Conservation (phyloP, 768 basidiomycete genomes). For the Pleurotus tuoliensis region DNA sequence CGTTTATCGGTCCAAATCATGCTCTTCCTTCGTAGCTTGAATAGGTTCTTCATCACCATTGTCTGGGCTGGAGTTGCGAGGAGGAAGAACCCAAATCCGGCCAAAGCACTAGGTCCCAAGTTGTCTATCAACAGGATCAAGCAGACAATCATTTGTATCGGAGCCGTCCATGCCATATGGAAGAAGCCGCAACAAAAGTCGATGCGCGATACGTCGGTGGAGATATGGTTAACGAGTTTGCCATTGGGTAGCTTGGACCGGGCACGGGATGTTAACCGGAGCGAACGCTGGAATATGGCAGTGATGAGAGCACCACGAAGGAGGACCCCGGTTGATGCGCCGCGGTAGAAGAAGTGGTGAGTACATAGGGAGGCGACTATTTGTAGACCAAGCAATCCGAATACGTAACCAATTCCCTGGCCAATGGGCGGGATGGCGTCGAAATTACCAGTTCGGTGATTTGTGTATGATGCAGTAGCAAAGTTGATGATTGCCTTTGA, state of each 20-base stretch:
- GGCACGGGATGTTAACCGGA: constrained; percentile 74
- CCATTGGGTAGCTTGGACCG: constrained; percentile 82
- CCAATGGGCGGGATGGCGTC: constrained; percentile 35
- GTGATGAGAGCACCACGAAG: constrained; percentile 83
- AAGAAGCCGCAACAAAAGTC: constrained; percentile 84
- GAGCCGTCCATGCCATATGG: constrained; percentile 76
- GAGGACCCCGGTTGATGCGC: constrained; percentile 71
- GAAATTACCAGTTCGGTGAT: constrained; percentile 26
- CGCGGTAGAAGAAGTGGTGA: constrained; percentile 84
- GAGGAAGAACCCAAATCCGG: constrained; percentile 59
- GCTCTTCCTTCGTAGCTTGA: constrained; percentile 61
- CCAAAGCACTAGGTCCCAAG: constrained; percentile 59
- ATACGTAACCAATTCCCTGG: constrained; percentile 69
- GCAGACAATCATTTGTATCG: constrained; percentile 76
- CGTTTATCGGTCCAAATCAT: constrained; percentile 92
- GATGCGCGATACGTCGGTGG: constrained; percentile 86
- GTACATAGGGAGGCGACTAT: constrained; percentile 60
- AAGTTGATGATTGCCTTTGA: constrained; percentile 67
- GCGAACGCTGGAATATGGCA: constrained; percentile 75
- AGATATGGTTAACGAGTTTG: constrained; percentile 90
- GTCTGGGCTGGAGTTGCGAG: constrained; percentile 73
- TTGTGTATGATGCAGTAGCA: constrained; percentile 55
- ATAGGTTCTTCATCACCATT: constrained; percentile 67
- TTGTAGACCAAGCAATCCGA: constrained; percentile 68
- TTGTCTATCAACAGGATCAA: constrained; percentile 70